phyloP scores from a whole-genome alignment of 2,329 filamentous ascomycete genomes.

The Botrytis fragariae region DNA sequence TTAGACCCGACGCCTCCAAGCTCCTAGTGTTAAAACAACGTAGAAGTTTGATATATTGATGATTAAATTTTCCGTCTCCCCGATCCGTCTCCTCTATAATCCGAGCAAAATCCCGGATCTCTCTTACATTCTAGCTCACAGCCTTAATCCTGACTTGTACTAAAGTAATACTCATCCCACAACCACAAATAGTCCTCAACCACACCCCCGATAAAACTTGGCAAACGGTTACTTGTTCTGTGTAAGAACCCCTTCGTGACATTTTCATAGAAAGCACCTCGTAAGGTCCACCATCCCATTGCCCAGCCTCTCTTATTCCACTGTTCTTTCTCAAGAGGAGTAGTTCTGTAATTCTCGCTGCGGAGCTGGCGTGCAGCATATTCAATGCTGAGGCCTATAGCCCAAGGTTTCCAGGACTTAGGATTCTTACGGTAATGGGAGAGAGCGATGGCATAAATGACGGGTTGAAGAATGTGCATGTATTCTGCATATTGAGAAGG shows the following conservation, averaged over 20 bases:
- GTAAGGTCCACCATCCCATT: slow-evolving; percentile 94
- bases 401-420: slow-evolving; percentile 87
- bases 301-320: slow-evolving; percentile 84
- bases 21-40: background rate
- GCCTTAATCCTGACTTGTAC: slow-evolving; percentile 36
- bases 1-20: background rate
- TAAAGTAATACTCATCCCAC: slow-evolving; percentile 97
- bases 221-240: slow-evolving; percentile 43
- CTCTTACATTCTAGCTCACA: background rate
- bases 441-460: slow-evolving; percentile 82
- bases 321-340: slow-evolving; percentile 85
- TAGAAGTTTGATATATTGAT: background rate
- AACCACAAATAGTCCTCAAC: slow-evolving; percentile 96
- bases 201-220: slow-evolving; percentile 76
- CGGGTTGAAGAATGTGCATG: slow-evolving; percentile 85
- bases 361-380: slow-evolving; percentile 82
- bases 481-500: slow-evolving; percentile 75
- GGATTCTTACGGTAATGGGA: slow-evolving; percentile 62
- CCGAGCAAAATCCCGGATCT: background rate
- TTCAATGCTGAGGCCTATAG: slow-evolving; percentile 81
- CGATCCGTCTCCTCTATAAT: no score
- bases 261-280: slow-evolving; percentile 95
- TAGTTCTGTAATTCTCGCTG: slow-evolving; percentile 64
- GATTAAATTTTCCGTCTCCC: background rate
- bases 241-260: slow-evolving; percentile 74